phyloP scores from a whole-genome alignment of 1,284 basidiomycete genomes.

The Cystobasidium sp. region DNA sequence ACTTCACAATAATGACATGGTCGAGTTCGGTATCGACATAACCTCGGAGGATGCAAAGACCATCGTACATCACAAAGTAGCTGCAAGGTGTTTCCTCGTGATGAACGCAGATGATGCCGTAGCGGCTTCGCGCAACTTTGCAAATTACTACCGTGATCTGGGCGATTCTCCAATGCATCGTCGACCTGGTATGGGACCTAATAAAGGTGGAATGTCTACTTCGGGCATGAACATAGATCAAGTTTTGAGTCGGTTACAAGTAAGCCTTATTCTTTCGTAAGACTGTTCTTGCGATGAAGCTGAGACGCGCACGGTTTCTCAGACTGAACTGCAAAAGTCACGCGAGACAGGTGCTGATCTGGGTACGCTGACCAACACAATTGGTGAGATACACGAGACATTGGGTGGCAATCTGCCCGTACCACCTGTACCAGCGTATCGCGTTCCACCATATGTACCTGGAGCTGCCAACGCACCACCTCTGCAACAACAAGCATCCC shows the following conservation, averaged over 20 bases:
- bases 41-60: conserved; percentile 98
- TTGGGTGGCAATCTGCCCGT: conserved; percentile 72
- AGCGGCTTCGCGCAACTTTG: conserved; percentile 49
- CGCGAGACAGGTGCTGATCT: conserved; percentile 91
- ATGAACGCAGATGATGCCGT: conserved; percentile 80
- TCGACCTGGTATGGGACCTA: conserved; percentile 19
- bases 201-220: conserved; percentile 19
- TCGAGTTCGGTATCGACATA: conserved; percentile 99
- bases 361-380: conserved; percentile 74
- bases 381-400: conserved; percentile 90
- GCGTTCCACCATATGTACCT: conserved; percentile 55
- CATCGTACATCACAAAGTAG: conserved; percentile 97
- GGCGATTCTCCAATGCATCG: conserved; percentile 46
- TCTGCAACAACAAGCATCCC: conserved; percentile 65
- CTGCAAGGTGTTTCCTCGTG: conserved; percentile 87
- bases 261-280: conserved; percentile 47
- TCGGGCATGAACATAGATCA: conserved; percentile 59
- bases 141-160: conserved; percentile 50
- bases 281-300: conserved; percentile 53
- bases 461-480: conserved; percentile 46
- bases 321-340: conserved; percentile 90
- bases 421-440: conserved; percentile 44
- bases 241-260: conserved; percentile 60
- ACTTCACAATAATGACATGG: conserved; percentile 91
- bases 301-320: conserved; percentile 50